These are phyloP conservation scores for Penicillium paradoxum DNA, from an alignment of 495 filamentous ascomycete genomes.

Conservation along the genomic window DNA sequence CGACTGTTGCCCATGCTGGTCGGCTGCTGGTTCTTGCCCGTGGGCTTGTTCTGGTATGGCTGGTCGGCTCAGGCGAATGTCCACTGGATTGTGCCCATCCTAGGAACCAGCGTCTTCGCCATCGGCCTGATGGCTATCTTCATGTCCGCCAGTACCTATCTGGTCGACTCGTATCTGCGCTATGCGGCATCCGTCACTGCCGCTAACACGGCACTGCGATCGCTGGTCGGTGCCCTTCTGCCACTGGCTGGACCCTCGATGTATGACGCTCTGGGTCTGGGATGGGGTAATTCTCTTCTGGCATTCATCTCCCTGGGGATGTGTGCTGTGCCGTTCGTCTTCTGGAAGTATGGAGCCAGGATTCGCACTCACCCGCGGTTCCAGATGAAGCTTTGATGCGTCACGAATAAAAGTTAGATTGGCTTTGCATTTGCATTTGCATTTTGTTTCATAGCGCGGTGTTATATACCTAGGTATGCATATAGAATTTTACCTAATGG, in stretches of 20 bases:
- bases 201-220: slow-evolving; percentile 50
- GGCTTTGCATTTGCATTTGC: slow-evolving; percentile 4
- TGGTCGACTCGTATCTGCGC: slow-evolving; percentile 62
- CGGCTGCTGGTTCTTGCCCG: slow-evolving; percentile 51
- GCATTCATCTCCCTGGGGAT: slow-evolving; percentile 44
- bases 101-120: slow-evolving; percentile 63
- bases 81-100: slow-evolving; percentile 62
- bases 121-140: slow-evolving; percentile 52
- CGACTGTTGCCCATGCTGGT: slow-evolving; percentile 52
- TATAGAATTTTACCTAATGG: slow-evolving; percentile 1
- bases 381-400: not conserved
- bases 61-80: slow-evolving; percentile 53
- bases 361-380: slow-evolving; percentile 17
- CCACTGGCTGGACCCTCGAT: slow-evolving; percentile 41
- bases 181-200: slow-evolving; percentile 69
- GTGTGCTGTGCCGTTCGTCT: slow-evolving; percentile 32
- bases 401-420: not conserved
- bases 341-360: slow-evolving; percentile 35
- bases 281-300: slow-evolving; percentile 45
- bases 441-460: not conserved
- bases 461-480: not conserved
- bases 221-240: slow-evolving; percentile 55
- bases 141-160: slow-evolving; percentile 56
- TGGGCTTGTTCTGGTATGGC: slow-evolving; percentile 68
- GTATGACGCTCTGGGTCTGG: slow-evolving; percentile 38